Percentiles rank a stretch among this genome's conserved stretches.
These are phyloP conservation scores for Candida silvicultrix DNA, from an alignment of 805 yeast genomes.

Conservation along the genomic window DNA sequence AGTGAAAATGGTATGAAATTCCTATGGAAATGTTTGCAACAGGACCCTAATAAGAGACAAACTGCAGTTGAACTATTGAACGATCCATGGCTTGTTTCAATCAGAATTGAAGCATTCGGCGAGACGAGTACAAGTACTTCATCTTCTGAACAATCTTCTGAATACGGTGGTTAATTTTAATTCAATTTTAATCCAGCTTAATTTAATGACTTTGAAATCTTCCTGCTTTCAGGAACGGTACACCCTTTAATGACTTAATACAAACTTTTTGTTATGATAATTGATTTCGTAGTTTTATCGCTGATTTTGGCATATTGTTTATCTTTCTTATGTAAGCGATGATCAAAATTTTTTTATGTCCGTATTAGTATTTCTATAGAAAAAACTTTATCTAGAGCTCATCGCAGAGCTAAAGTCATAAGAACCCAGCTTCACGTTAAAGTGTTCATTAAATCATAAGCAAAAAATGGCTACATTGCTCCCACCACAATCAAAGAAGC, in stretches of 20 bases:
- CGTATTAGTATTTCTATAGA: too few species aligned
- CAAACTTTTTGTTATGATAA: neutral
- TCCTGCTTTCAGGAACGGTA: neutral
- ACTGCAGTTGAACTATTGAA: constrained; percentile 78
- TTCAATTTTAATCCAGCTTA: too few species aligned
- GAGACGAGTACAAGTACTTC: constrained; percentile 24
- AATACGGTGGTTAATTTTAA: constrained; percentile 9
- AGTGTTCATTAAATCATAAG: too few species aligned
- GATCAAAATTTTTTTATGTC: constrained; percentile 1
- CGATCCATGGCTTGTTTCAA: constrained; percentile 85
- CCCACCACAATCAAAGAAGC: constrained; percentile 92
- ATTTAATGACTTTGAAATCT: neutral
- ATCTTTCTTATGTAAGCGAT: constrained; percentile 6
- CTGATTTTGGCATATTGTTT: neutral
- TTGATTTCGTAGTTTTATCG: neutral
- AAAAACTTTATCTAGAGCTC: neutral
- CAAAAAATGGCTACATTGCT: constrained; percentile 76
- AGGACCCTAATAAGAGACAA: constrained; percentile 74
- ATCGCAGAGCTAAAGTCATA: neutral
- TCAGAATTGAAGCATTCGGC: constrained; percentile 64
- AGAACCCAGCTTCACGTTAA: neutral
- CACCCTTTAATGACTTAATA: neutral
- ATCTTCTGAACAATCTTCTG: constrained; percentile 16
- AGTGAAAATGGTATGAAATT: constrained; percentile 69
- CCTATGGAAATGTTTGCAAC: constrained; percentile 68